Percentiles rank a stretch among this genome's conserved stretches.
Conservation (phyloP, 1,284 basidiomycete genomes). For the Xerocomus nothofagi region DNA sequence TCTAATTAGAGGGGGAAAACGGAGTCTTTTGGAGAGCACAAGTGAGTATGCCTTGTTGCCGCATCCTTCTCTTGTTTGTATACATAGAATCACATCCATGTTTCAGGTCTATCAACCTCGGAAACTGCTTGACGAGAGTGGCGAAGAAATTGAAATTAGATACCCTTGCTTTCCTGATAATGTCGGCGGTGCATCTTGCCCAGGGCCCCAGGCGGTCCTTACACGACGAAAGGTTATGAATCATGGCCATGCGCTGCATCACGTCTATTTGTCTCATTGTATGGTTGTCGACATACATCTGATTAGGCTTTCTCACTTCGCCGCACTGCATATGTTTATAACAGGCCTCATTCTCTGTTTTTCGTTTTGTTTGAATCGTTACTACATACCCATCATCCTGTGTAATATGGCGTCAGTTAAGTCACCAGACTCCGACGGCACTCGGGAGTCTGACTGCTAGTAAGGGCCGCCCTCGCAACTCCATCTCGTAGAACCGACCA, state of each 20-base stretch:
- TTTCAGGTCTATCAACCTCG: slow-evolving; percentile 11
- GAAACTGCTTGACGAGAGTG: slow-evolving; percentile 18
- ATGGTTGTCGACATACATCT: too few relatives aligned
- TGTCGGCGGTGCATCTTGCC: not conserved
- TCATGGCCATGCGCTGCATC: not conserved
- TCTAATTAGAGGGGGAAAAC: not conserved
- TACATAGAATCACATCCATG: not conserved
- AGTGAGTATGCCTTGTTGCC: not conserved
- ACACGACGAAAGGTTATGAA: not conserved
- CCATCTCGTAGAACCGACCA: too few relatives aligned
- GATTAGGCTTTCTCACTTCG: not conserved
- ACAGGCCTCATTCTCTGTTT: not conserved
- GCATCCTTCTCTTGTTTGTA: not conserved
- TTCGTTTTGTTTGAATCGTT: too few relatives aligned
- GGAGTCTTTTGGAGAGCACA: not conserved
- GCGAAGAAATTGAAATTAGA: slow-evolving; percentile 2
- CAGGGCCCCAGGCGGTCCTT: not conserved
- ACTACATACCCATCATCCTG: too few relatives aligned
- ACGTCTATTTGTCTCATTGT: too few relatives aligned
- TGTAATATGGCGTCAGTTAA: too few relatives aligned
- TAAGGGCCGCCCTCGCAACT: too few relatives aligned
- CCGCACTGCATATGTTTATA: not conserved
- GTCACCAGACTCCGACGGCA: too few relatives aligned
- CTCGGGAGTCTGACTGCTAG: too few relatives aligned
- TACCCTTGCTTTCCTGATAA: not conserved